These are phyloP conservation scores for Microthyrium microscopicum DNA, from an alignment of 2,329 filamentous ascomycete species.

Conservation along the genomic window DNA sequence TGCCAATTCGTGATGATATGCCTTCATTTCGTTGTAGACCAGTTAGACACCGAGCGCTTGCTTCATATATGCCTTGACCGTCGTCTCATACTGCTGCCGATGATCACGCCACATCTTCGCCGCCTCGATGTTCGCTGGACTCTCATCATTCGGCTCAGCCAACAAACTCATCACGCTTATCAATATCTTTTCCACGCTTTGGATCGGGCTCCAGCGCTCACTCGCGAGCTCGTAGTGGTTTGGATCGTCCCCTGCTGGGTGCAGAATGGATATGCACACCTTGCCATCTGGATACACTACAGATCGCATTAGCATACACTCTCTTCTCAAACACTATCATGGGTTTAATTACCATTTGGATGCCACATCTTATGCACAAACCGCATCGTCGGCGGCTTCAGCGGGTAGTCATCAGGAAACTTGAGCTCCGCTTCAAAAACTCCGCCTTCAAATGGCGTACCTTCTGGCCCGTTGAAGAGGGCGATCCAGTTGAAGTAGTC, in stretches of 20 bases:
- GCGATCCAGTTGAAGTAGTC: conserved; percentile 95
- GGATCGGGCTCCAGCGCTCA: conserved; percentile 91
- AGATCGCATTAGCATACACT: not conserved
- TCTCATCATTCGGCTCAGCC: conserved; percentile 92
- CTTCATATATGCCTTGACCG: conserved; percentile 68
- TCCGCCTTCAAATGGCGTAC: conserved; percentile 68
- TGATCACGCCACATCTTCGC: conserved; percentile 91
- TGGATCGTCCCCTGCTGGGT: conserved; percentile 89
- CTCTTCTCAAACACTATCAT: not conserved
- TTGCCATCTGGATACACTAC: conserved; percentile 79
- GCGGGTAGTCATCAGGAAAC: conserved; percentile 93
- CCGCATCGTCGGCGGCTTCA: conserved; percentile 89
- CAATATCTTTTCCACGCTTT: conserved; percentile 94
- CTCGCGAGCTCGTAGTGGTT: conserved; percentile 96
- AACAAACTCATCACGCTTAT: conserved; percentile 98
- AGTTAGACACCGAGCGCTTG: conserved; percentile 61
- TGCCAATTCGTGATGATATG: too few relatives aligned
- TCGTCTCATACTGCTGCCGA: conserved; percentile 66
- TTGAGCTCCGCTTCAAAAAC: conserved; percentile 89
- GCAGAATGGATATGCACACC: conserved; percentile 96
- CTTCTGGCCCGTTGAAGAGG: conserved; percentile 85
- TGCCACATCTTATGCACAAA: conserved; percentile 92
- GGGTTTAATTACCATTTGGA: conserved; percentile 57
- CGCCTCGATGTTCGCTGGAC: conserved; percentile 87
- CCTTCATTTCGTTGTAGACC: too few relatives aligned